A percentile compares a stretch with the other conserved stretches of the same genome.
phyloP scores from a whole-genome alignment of 495 filamentous ascomycete genomes.

The Acidomyces sp. region DNA sequence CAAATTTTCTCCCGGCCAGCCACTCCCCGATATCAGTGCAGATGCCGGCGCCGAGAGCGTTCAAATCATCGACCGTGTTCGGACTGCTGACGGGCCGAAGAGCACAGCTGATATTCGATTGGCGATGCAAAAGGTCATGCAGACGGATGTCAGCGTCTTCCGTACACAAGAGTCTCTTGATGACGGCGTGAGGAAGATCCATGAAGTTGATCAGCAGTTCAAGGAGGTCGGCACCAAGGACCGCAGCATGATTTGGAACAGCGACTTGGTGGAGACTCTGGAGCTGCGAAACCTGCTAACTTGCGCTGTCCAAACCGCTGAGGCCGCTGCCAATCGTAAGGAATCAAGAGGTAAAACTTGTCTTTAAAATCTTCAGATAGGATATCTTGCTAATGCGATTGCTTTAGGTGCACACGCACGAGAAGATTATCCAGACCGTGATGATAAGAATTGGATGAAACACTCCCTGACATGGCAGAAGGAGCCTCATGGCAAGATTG shows the following conservation, averaged over 20 bases:
- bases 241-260: constrained; percentile 99
- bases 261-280: constrained; percentile 87
- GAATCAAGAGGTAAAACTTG: constrained; percentile 59
- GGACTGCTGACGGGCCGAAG: constrained; percentile 70
- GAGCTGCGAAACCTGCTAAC: constrained; percentile 89
- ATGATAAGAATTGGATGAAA: constrained; percentile 97
- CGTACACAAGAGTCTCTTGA: constrained; percentile 80
- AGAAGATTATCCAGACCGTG: constrained; percentile 87
- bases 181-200: constrained; percentile 62
- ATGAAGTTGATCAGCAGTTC: constrained; percentile 65
- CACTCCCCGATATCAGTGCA: constrained; percentile 59
- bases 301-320: constrained; percentile 88
- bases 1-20: constrained; percentile 63
- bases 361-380: neutral
- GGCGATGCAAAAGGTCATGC: constrained; percentile 96
- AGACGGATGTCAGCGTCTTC: constrained; percentile 93
- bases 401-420: constrained; percentile 60
- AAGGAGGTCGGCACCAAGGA: constrained; percentile 81
- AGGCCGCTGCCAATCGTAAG: constrained; percentile 73
- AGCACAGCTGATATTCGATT: constrained; percentile 71
- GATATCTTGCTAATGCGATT: neutral
- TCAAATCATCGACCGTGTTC: constrained; percentile 66
- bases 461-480: constrained; percentile 93
- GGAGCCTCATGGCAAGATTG: constrained; percentile 34
- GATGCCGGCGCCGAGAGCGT: constrained; percentile 81